These are phyloP conservation scores for Globisporangium paddicum DNA, from an alignment of 352 stramenopile species.

Conservation along the genomic window DNA sequence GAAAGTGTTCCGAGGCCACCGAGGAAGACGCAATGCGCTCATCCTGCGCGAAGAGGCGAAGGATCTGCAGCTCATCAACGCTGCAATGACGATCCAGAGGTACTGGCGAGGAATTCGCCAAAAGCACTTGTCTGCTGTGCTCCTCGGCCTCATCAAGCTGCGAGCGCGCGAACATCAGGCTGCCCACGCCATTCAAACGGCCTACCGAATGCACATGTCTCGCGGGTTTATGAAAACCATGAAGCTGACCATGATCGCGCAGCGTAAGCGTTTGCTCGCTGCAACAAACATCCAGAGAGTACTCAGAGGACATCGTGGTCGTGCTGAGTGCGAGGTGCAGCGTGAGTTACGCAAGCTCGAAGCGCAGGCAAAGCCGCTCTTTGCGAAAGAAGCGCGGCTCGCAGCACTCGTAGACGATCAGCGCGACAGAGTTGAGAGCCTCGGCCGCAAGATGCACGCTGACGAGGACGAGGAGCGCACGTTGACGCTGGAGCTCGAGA, in stretches of 20 bases:
- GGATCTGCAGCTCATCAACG: conserved; percentile 38
- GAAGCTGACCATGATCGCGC: conserved; percentile 37
- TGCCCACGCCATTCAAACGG: conserved; percentile 49
- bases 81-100: conserved; percentile 66
- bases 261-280: conserved; percentile 33
- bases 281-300: conserved; percentile 74
- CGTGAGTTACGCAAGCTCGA: conserved; percentile 74
- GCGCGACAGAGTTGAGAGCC: conserved; percentile 36
- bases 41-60: conserved; percentile 35
- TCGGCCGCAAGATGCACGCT: conserved; percentile 28
- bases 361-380: conserved; percentile 67
- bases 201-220: conserved; percentile 56
- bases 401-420: conserved; percentile 40
- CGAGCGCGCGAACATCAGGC: conserved; percentile 52
- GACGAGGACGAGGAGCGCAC: conserved; percentile 52
- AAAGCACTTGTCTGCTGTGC: conserved; percentile 67
- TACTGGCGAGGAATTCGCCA: conserved; percentile 73
- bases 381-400: conserved; percentile 44
- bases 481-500: conserved; percentile 70
- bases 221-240: conserved; percentile 62
- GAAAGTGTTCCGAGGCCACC: conserved; percentile 62
- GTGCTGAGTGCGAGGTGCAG: conserved; percentile 60
- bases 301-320: conserved; percentile 73
- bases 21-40: conserved; percentile 33
- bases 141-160: conserved; percentile 67